Conservation (phyloP, 1,284 basidiomycete species). For the Calocybe gambosa region DNA sequence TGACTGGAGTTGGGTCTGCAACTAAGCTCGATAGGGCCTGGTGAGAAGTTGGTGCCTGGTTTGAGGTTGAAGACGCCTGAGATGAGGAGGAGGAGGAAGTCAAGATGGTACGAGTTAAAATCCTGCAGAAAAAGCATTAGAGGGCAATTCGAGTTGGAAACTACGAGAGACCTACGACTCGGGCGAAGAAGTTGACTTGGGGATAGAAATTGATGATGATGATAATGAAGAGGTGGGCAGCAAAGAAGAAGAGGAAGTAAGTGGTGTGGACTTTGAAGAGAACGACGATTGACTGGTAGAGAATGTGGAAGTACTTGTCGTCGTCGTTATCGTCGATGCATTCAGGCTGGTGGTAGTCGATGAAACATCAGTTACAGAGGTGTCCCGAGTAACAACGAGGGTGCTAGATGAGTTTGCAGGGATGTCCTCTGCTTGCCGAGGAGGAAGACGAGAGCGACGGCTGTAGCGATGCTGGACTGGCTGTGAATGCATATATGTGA, state of each 20-base stretch:
- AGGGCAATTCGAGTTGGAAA: neutral
- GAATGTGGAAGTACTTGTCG: neutral
- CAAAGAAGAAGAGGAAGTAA: neutral
- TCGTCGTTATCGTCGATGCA: conserved; percentile 2
- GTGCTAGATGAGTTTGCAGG: neutral
- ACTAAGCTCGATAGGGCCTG: neutral
- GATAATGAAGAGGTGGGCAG: neutral
- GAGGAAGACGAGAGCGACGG: conserved; percentile 6
- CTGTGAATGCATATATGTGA: conserved; percentile 1
- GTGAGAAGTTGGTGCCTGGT: neutral
- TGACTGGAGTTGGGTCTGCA: conserved; percentile 3
- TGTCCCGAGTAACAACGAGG: neutral
- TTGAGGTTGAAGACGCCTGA: conserved; percentile 5
- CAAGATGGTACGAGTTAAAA: neutral
- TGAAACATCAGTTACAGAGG: neutral
- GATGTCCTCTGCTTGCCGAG: conserved; percentile 3
- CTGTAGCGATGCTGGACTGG: neutral
- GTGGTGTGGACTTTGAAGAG: neutral
- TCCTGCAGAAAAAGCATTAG: neutral
- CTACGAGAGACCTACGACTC: neutral
- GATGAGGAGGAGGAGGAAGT: neutral
- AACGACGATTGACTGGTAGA: conserved; percentile 5
- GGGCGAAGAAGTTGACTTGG: neutral
- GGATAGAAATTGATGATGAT: neutral
- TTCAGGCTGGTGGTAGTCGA: neutral